These are phyloP conservation scores for Macrocybe gigantea DNA, from an alignment of 768 basidiomycete genomes.

Conservation along the genomic window DNA sequence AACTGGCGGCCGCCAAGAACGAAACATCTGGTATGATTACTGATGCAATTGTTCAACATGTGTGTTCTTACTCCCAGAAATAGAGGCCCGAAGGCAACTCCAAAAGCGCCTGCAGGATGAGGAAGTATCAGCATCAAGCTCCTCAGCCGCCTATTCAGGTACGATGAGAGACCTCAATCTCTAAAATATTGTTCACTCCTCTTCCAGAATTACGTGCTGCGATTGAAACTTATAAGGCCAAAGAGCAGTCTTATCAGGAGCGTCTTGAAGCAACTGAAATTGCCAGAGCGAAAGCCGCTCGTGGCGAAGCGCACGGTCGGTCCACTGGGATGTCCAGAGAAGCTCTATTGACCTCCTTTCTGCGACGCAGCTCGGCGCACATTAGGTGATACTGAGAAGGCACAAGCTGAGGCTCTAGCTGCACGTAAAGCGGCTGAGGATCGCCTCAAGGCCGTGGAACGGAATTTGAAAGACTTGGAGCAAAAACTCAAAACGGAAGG, in stretches of 20 bases:
- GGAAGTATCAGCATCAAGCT: constrained; percentile 52
- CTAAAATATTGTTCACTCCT: constrained; percentile 1
- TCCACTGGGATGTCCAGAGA: neutral
- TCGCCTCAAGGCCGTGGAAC: constrained; percentile 43
- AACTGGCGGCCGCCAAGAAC: constrained; percentile 51
- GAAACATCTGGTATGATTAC: constrained; percentile 48
- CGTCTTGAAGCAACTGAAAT: constrained; percentile 67
- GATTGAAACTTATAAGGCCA: constrained; percentile 60
- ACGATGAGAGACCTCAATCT: neutral
- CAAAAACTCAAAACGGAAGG: constrained; percentile 60
- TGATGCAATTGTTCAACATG: neutral
- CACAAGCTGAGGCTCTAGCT: constrained; percentile 40
- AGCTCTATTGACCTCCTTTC: constrained; percentile 6
- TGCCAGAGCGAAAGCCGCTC: constrained; percentile 55
- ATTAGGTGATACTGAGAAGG: constrained; percentile 57
- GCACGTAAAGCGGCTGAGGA: constrained; percentile 50
- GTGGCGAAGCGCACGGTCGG: constrained; percentile 59
- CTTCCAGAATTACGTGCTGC: constrained; percentile 54
- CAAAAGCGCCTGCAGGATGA: constrained; percentile 58
- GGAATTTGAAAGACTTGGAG: constrained; percentile 52
- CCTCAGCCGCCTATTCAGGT: constrained; percentile 58
- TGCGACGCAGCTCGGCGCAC: constrained; percentile 46
- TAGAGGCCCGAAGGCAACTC: constrained; percentile 55
- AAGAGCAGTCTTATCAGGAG: constrained; percentile 50
- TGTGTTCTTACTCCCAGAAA: constrained; percentile 4